phyloP scores from a whole-genome alignment of 2,329 filamentous ascomycete genomes.

The Arthrobotrys sinensis region DNA sequence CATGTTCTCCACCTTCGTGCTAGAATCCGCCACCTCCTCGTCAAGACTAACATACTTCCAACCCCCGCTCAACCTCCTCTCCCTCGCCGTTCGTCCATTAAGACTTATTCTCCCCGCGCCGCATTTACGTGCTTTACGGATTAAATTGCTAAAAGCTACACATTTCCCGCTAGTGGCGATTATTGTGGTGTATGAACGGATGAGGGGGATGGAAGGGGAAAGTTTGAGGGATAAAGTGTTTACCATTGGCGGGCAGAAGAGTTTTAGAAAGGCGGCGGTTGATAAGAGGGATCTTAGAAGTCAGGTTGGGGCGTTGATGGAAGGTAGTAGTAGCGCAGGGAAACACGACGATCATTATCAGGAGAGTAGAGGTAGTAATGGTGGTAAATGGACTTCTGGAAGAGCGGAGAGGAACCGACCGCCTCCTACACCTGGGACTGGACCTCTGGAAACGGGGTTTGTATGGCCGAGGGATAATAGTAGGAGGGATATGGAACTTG shows the following conservation, averaged over 20 bases:
- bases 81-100: slow-evolving; percentile 79
- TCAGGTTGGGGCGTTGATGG: slow-evolving; percentile 45
- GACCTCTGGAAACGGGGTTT: slow-evolving; percentile 19
- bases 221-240: slow-evolving; percentile 40
- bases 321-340: slow-evolving; percentile 5
- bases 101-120: slow-evolving; percentile 78
- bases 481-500: slow-evolving; percentile 19
- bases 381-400: background rate
- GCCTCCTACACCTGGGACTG: slow-evolving; percentile 51
- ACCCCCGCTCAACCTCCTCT: slow-evolving; percentile 81
- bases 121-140: slow-evolving; percentile 71
- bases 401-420: slow-evolving; percentile 19
- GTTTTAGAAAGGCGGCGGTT: slow-evolving; percentile 34
- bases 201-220: slow-evolving; percentile 29
- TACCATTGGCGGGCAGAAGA: slow-evolving; percentile 35
- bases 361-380: background rate
- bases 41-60: slow-evolving; percentile 80
- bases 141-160: slow-evolving; percentile 64
- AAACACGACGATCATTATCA: slow-evolving; percentile 1
- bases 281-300: slow-evolving; percentile 45
- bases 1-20: slow-evolving; percentile 73
- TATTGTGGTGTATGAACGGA: slow-evolving; percentile 45
- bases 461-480: slow-evolving; percentile 1
- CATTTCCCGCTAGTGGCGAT: slow-evolving; percentile 64
- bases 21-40: slow-evolving; percentile 75